Percentiles rank a stretch among this genome's conserved stretches.
phyloP scores from a whole-genome alignment of 768 basidiomycete genomes.

The Epithele typhae region DNA sequence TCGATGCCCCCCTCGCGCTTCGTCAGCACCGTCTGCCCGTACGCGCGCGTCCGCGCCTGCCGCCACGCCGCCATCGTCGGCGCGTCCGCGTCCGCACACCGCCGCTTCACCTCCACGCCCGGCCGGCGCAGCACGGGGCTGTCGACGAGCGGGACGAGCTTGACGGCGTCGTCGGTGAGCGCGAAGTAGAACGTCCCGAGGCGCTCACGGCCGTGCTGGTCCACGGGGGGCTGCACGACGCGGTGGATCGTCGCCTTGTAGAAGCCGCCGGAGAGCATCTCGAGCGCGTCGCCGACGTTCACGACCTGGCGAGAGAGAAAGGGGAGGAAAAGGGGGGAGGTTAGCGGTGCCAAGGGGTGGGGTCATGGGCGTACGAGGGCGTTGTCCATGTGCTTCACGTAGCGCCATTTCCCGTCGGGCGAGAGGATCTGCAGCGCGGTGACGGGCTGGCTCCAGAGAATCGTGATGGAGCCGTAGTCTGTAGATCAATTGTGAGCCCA shows the following conservation, averaged over 20 bases:
- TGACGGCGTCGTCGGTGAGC: conserved; percentile 28
- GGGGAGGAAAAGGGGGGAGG: neutral
- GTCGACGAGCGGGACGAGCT: conserved; percentile 24
- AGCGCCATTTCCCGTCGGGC: conserved; percentile 33
- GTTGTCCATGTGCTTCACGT: conserved; percentile 32
- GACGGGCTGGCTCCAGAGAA: conserved; percentile 36
- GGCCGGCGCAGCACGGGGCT: conserved; percentile 29
- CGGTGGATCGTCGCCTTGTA: conserved; percentile 35
- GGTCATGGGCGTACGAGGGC: conserved; percentile 24
- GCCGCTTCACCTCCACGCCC: conserved; percentile 24
- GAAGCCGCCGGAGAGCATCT: conserved; percentile 33
- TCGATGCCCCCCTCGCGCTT: conserved; percentile 39
- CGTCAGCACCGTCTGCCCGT: conserved; percentile 43
- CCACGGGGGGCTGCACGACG: conserved; percentile 32
- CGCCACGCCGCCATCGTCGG: conserved; percentile 30
- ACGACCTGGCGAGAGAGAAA: conserved; percentile 29
- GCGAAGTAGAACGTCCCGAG: conserved; percentile 34
- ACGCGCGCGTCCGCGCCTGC: conserved; percentile 33
- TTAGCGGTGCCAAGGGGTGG: neutral
- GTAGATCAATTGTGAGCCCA: neutral
- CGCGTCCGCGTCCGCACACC: conserved; percentile 20
- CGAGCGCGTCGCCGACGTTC: conserved; percentile 32
- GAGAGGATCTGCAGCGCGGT: conserved; percentile 32
- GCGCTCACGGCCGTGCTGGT: conserved; percentile 30
- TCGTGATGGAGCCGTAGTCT: conserved; percentile 33